Conservation (phyloP, 441 rosid genomes). For the Adansonia grandidieri region DNA sequence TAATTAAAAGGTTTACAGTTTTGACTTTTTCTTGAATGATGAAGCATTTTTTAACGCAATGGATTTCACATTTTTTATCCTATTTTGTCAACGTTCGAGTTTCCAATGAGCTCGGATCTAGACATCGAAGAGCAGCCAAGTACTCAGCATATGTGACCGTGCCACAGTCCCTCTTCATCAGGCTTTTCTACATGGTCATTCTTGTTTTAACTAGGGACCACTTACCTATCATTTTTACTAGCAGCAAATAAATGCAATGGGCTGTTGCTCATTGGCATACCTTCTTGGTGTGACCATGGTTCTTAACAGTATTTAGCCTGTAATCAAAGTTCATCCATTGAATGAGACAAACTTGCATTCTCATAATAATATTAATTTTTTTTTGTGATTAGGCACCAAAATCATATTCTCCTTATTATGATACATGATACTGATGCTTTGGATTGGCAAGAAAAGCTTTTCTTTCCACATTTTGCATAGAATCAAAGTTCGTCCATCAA, state of each 20-base stretch:
- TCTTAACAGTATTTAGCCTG: conserved; percentile 83
- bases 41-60: not conserved
- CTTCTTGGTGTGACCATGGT: conserved; percentile 80
- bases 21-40: not conserved
- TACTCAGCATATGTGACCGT: conserved; percentile 68
- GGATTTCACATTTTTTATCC: not conserved
- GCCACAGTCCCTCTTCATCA: conserved; percentile 59
- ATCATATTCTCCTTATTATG: too few species aligned
- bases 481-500: too few species aligned
- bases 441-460: too few species aligned
- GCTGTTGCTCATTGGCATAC: conserved; percentile 64
- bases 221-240: conserved; percentile 67
- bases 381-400: too few species aligned
- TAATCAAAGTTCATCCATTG: too few species aligned
- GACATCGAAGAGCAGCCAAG: conserved; percentile 72
- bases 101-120: conserved; percentile 79
- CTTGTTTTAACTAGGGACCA: conserved; percentile 57
- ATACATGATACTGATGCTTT: too few species aligned
- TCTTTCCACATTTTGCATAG: too few species aligned
- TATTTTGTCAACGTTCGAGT: conserved; percentile 58
- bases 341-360: too few species aligned
- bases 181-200: conserved; percentile 63
- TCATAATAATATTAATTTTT: too few species aligned
- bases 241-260: conserved; percentile 48
- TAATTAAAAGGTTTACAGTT: not conserved